Base-by-base conservation (phyloP, 148 eudicot genomes). In the Persicaria maculosa region DNA sequence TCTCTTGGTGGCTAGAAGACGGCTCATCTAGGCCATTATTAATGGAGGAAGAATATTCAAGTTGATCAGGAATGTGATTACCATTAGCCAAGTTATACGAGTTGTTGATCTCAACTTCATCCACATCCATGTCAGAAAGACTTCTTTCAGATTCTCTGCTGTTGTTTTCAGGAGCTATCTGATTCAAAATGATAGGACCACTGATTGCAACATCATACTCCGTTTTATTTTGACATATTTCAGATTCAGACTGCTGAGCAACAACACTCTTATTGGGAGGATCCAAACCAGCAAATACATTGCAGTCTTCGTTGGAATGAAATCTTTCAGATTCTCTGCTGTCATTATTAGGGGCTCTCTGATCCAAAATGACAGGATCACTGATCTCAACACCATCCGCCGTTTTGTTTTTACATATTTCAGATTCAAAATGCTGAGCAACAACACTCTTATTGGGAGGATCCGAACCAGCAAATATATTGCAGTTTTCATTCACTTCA, bases 151-250 rank as follows among this genome's bases (percentile, higher is more conserved):
- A 25, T 6, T n/a, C 54, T 71, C 47, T n/a, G 53, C 71, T 16
- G 71, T 36, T 10, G 7, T 57, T 57, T 19, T 57, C 31, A 19
- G 31, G 62, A 19, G 62, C 62, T 19, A 57, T 57, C 62, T 57
- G 62, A 57, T 57, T 20, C 62, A 57, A 57, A 57, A 19, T 57
- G 62, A 20, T 57, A 57, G 62, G 31, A 57, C 31, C 46, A 64
- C 17, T 64, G 6, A 48, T 48, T 52, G n/a, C 36, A 17, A n/a
- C 40, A 15, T 65, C 70, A 40, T 65, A 40, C 70, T 71, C 53
- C 73, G 46, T 19, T 46, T 47, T 52, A 71, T 47, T 47, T 47
- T n/a, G 54, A 47, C 54, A 46, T 48, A 52, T 45, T n/a, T 71
- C 73, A 47, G 36, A 9, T 9, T 71, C 40, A 4, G 47, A 14